Conservation (phyloP, 1,139 yeast species). For the Kurtzmaniella natalensis region DNA sequence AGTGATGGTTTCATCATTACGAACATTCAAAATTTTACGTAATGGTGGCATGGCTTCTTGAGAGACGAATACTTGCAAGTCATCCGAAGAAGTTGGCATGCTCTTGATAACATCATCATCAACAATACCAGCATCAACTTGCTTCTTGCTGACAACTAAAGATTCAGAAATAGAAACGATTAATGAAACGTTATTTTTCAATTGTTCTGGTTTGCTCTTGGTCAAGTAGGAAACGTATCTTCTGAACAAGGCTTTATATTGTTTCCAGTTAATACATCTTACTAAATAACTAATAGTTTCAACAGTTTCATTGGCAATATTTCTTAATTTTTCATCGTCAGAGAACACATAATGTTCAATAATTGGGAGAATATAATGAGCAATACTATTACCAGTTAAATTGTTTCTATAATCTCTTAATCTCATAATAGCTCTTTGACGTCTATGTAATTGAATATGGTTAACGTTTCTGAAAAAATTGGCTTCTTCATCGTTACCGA, state of each 20-base stretch:
- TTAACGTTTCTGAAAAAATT: constrained; percentile 77
- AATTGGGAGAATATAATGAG: constrained; percentile 81
- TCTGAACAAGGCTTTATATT: constrained; percentile 68
- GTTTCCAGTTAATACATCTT: constrained; percentile 68
- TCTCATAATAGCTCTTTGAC: constrained; percentile 76
- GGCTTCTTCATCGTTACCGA: constrained; percentile 74
- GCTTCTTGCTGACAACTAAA: constrained; percentile 21
- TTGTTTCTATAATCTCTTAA: constrained; percentile 37
- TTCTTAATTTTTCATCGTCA: constrained; percentile 57
- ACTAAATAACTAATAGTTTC: constrained; percentile 58
- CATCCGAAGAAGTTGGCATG: constrained; percentile 33
- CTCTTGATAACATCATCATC: constrained; percentile 19
- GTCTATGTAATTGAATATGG: constrained; percentile 83
- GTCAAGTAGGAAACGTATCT: constrained; percentile 61
- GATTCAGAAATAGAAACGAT: constrained; percentile 63
- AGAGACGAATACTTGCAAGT: constrained; percentile 50
- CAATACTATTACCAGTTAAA: constrained; percentile 55
- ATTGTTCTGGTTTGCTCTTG: constrained; percentile 42
- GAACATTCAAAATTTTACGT: constrained; percentile 51
- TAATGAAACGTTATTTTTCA: constrained; percentile 59
- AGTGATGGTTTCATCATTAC: constrained; percentile 76
- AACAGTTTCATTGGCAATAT: constrained; percentile 71
- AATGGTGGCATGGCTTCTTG: constrained; percentile 62
- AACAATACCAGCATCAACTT: constrained; percentile 10
- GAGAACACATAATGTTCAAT: constrained; percentile 71